phyloP scores from a whole-genome alignment of 2,329 filamentous ascomycete species.

The Diaporthe ilicicola region DNA sequence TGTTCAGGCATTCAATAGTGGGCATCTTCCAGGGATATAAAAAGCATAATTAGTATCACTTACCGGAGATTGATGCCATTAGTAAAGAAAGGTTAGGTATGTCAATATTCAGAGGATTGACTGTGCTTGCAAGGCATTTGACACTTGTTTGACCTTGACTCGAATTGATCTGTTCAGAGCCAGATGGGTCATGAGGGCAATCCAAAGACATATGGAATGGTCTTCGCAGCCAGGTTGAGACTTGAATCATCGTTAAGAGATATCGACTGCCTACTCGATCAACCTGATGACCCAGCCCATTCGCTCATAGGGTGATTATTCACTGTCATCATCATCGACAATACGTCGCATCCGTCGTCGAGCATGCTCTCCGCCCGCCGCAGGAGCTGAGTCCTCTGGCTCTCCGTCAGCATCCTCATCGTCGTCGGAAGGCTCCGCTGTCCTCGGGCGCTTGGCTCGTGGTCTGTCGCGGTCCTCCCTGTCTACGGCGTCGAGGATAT shows the following conservation, averaged over 20 bases:
- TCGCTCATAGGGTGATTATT: conserved; percentile 35
- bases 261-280: background rate
- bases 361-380: conserved; percentile 45
- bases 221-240: background rate
- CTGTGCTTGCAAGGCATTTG: background rate
- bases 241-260: background rate
- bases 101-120: background rate
- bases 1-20: too few relatives aligned
- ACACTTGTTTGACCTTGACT: background rate
- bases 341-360: conserved; percentile 63
- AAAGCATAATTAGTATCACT: too few relatives aligned
- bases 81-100: too few relatives aligned
- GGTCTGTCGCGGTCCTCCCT: conserved; percentile 57
- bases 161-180: background rate
- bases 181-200: background rate
- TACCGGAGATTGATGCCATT: too few relatives aligned
- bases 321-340: conserved; percentile 69
- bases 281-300: background rate
- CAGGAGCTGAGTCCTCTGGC: conserved; percentile 56
- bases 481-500: conserved; percentile 68
- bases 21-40: too few relatives aligned
- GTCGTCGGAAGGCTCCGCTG: conserved; percentile 58
- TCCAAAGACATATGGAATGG: background rate
- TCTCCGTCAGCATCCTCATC: conserved; percentile 64
- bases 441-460: conserved; percentile 60